Evolutionary conservation across 2,329 filamentous ascomycete species (phyloP).

Genomic region (Colletotrichum eremochloae): DNA sequence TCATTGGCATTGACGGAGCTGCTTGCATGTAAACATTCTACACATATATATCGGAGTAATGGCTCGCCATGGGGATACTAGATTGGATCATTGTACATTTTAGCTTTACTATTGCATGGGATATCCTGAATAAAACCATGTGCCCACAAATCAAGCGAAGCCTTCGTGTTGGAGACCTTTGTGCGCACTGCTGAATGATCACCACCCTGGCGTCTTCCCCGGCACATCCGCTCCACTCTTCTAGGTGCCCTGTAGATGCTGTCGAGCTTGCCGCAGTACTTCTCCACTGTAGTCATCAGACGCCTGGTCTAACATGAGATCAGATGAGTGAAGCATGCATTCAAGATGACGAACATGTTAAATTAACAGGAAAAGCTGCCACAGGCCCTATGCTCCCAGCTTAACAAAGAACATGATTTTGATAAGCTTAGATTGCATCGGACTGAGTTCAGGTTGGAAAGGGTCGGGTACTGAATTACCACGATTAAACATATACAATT

Average conservation of each 20-base stretch:
- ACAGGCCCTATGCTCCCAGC: not conserved
- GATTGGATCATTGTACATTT: constrained; percentile 38
- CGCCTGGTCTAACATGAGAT: too few species aligned
- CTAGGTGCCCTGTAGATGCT: too few species aligned
- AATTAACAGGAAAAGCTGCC: too few species aligned
- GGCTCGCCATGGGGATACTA: constrained; percentile 12
- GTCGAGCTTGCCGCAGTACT: too few species aligned
- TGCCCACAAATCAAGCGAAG: not conserved
- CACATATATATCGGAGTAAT: constrained; percentile 16
- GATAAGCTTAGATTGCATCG: not conserved
- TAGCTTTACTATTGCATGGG: constrained; percentile 28
- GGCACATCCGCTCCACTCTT: too few species aligned
- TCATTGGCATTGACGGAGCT: constrained; percentile 44
- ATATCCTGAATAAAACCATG: constrained; percentile 29
- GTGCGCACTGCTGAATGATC: not conserved
- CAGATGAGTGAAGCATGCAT: too few species aligned
- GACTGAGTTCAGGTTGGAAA: not conserved
- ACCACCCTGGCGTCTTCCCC: too few species aligned
- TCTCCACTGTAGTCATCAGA: too few species aligned
- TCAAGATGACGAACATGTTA: too few species aligned
- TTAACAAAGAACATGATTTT: not conserved
- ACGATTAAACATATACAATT: not conserved
- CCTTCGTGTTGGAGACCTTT: too few species aligned
- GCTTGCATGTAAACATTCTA: constrained; percentile 42
- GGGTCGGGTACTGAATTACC: too few species aligned